Percentiles rank a stretch among this genome's conserved stretches.
Conservation (phyloP, 106 monocot genomes). For the Apostasia ramifera region DNA sequence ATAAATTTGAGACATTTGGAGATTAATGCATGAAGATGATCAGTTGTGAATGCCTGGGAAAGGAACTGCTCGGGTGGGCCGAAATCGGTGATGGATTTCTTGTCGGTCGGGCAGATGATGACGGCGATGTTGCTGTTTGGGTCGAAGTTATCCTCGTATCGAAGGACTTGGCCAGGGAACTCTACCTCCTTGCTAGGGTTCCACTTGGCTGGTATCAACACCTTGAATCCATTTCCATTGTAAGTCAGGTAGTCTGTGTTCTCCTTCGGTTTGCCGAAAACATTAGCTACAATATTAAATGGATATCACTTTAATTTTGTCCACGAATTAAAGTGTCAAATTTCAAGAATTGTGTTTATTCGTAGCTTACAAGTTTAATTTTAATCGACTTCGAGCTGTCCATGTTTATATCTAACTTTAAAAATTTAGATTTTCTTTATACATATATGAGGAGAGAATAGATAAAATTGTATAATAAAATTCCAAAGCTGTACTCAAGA, state of each 20-base stretch:
- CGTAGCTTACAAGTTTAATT: no score
- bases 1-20: no score
- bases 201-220: constrained; percentile 81
- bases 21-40: no score
- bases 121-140: constrained; percentile 66
- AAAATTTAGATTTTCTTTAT: no score
- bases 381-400: no score
- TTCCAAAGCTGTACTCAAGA: no score
- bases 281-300: constrained; percentile 41
- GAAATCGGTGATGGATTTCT: constrained; percentile 82
- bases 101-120: constrained; percentile 50
- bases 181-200: constrained; percentile 91
- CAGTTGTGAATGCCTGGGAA: constrained; percentile 28
- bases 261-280: constrained; percentile 85
- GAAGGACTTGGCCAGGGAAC: constrained; percentile 81
- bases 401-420: no score
- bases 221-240: constrained; percentile 65
- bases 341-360: no score
- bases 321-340: no score
- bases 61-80: constrained; percentile 86
- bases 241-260: constrained; percentile 73
- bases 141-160: constrained; percentile 94
- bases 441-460: background rate
- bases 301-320: background rate
- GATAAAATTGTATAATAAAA: background rate